Conservation (phyloP, 352 stramenopile species). For the Globisporangium takayamanum region DNA sequence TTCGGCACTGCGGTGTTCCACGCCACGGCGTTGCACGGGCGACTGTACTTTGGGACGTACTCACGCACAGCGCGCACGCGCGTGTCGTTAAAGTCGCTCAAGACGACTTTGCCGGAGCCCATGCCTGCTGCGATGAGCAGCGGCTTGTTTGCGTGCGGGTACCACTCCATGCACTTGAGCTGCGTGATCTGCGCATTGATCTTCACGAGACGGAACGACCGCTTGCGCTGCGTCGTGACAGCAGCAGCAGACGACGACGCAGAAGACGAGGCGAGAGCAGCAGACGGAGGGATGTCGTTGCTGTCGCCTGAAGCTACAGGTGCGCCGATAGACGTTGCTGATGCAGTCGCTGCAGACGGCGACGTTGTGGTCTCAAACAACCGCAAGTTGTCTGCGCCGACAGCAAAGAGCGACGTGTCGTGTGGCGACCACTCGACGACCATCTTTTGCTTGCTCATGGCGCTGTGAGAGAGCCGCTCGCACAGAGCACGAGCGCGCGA, state of each 20-base stretch:
- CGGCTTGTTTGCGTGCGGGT: conserved; percentile 67
- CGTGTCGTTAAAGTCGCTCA: conserved; percentile 78
- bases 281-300: not conserved
- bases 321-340: conserved; percentile 5
- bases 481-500: not conserved
- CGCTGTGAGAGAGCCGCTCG: not conserved
- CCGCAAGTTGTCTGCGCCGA: conserved; percentile 74
- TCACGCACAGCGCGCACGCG: conserved; percentile 58
- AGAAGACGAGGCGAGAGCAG: not conserved
- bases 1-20: conserved; percentile 75
- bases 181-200: conserved; percentile 72
- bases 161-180: conserved; percentile 82
- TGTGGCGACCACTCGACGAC: conserved; percentile 83
- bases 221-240: conserved; percentile 71
- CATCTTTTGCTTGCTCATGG: conserved; percentile 64
- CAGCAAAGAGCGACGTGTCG: conserved; percentile 75
- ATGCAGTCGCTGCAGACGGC: not conserved
- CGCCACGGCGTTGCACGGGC: conserved; percentile 75
- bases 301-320: conserved; percentile 2
- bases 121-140: conserved; percentile 72
- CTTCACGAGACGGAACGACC: conserved; percentile 73
- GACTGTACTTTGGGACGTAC: conserved; percentile 76
- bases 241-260: not conserved
- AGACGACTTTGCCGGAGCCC: conserved; percentile 68
- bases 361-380: conserved; percentile 63